These are phyloP conservation scores for Phytophthora constricta DNA, from an alignment of 352 stramenopile species.

Conservation along the genomic window DNA sequence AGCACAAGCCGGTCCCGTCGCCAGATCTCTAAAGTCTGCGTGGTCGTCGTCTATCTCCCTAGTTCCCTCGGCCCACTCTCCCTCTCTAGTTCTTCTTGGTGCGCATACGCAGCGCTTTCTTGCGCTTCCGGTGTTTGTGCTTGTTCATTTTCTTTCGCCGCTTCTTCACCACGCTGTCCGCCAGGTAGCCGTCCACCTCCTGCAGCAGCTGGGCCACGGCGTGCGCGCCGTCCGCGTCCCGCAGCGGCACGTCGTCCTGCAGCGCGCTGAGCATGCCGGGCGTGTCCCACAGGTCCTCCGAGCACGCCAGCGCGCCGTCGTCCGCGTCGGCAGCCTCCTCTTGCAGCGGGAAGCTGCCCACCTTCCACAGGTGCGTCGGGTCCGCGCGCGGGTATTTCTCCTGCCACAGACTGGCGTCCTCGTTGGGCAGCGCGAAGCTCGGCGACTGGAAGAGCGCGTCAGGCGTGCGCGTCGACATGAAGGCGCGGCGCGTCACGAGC, in stretches of 20 bases:
- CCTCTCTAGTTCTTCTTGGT: conserved; percentile 88
- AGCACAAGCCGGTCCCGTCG: too few species aligned
- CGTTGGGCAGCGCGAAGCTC: conserved; percentile 65
- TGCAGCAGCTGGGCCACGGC: conserved; percentile 64
- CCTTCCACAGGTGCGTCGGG: conserved; percentile 73
- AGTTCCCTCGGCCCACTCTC: too few species aligned
- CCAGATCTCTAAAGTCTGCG: too few species aligned
- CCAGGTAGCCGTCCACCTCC: conserved; percentile 80
- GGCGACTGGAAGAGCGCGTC: conserved; percentile 71
- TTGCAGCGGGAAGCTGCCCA: conserved; percentile 75
- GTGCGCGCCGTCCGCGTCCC: conserved; percentile 39
- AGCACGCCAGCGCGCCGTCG: conserved; percentile 42
- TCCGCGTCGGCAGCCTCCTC: conserved; percentile 31
- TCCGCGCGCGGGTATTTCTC: conserved; percentile 70
- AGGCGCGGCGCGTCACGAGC: conserved; percentile 44
- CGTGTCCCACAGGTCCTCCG: conserved; percentile 80
- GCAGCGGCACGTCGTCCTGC: conserved; percentile 63
- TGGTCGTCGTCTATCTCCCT: too few species aligned
- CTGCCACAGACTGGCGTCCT: conserved; percentile 63
- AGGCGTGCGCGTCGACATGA: conserved; percentile 69
- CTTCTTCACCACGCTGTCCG: conserved; percentile 90
- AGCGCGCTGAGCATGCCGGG: conserved; percentile 81
- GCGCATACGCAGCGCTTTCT: conserved; percentile 88
- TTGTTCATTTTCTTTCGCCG: conserved; percentile 94
- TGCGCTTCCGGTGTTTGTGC: conserved; percentile 92